Percentiles rank a stretch among this genome's conserved stretches.
Evolutionary conservation across 2,329 filamentous ascomycete species (phyloP).

Genomic region (Pseudogymnoascus sp.): DNA sequence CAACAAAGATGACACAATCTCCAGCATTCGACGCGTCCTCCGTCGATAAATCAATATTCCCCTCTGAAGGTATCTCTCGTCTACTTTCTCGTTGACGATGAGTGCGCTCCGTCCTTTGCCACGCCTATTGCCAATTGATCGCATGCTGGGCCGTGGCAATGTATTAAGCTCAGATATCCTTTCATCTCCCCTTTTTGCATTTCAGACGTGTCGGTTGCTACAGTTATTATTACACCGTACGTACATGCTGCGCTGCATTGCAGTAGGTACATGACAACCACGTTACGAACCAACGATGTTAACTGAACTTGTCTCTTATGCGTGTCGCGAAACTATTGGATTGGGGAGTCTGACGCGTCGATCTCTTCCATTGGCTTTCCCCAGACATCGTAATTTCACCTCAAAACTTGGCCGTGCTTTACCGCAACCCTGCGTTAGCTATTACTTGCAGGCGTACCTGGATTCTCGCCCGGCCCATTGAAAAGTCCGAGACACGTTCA

Average conservation of each 20-base stretch:
- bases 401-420: slow-evolving; percentile 1
- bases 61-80: background rate
- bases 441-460: slow-evolving; percentile 1
- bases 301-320: background rate
- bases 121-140: background rate
- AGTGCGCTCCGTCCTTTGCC: background rate
- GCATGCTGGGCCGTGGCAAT: background rate
- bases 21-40: background rate
- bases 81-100: background rate
- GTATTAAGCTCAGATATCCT: background rate
- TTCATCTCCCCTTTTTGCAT: background rate
- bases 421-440: background rate
- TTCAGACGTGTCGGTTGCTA: background rate
- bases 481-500: background rate
- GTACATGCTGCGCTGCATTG: background rate
- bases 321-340: slow-evolving; percentile 5
- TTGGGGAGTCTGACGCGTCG: background rate
- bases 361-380: slow-evolving; percentile 4
- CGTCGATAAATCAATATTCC: background rate
- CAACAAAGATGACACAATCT: slow-evolving; percentile 1
- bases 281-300: background rate
- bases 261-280: background rate
- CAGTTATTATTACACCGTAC: background rate
- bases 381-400: background rate
- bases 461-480: background rate